phyloP scores from a whole-genome alignment of 345 rosid species.

The Eucalyptus curtisii region DNA sequence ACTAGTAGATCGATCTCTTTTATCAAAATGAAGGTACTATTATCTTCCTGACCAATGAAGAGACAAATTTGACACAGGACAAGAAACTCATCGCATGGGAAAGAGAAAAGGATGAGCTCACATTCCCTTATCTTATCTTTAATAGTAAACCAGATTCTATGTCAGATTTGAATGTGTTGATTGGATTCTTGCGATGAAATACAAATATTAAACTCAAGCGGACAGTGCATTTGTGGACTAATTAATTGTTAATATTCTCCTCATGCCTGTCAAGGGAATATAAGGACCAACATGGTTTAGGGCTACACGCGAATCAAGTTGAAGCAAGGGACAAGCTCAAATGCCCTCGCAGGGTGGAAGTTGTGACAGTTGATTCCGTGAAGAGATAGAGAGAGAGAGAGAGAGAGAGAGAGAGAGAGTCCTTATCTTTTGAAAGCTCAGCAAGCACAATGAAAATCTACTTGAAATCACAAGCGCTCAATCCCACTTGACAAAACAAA shows the following conservation, averaged over 20 bases:
- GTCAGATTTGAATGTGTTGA: neutral
- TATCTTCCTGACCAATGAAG: neutral
- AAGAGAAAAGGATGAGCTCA: neutral
- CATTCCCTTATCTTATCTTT: neutral
- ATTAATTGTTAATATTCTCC: neutral
- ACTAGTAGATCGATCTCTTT: neutral
- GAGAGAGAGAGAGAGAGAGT: neutral
- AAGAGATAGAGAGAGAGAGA: neutral
- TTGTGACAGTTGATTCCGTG: slow-evolving; percentile 1
- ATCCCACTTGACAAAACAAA: neutral
- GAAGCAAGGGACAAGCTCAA: neutral
- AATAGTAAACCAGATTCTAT: neutral
- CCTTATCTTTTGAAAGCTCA: slow-evolving; percentile 9
- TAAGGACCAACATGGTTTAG: neutral
- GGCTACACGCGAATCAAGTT: neutral
- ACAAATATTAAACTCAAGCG: neutral
- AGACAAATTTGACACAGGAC: neutral
- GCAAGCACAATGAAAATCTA: neutral
- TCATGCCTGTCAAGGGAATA: neutral
- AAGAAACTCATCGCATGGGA: neutral
- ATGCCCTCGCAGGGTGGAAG: neutral
- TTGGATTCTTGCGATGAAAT: neutral
- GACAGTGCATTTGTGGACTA: neutral
- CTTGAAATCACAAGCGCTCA: neutral
- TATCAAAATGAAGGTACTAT: neutral